Conservation (phyloP, 139 green algal genomes). For the Gonium pectorale region DNA sequence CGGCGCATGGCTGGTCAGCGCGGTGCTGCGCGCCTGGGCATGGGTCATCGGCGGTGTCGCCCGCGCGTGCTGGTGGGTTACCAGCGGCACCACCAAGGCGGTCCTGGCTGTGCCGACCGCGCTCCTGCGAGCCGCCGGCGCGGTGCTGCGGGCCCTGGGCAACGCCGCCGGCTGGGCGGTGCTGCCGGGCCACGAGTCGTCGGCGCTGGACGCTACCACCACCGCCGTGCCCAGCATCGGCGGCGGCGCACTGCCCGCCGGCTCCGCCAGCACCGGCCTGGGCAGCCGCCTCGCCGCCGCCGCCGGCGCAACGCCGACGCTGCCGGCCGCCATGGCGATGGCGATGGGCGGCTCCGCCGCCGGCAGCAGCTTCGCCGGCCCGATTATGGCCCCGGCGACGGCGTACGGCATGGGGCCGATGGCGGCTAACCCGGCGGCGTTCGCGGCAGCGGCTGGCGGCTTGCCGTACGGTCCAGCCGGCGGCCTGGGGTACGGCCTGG, state of each 20-base stretch:
- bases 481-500: neutral
- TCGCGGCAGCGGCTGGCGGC: too few relatives aligned
- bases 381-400: neutral
- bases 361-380: neutral
- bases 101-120: neutral
- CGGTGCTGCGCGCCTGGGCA: neutral
- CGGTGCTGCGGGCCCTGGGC: conserved; percentile 5
- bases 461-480: neutral
- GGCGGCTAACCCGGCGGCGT: too few relatives aligned
- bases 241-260: conserved; percentile 9
- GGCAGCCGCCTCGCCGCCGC: neutral
- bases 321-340: neutral
- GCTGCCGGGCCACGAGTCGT: conserved; percentile 1
- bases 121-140: neutral
- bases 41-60: neutral
- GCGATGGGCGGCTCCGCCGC: neutral
- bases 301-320: conserved; percentile 20
- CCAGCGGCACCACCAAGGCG: too few relatives aligned
- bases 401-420: conserved; percentile 11
- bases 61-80: neutral
- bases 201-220: neutral
- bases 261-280: neutral
- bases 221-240: neutral
- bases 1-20: neutral
- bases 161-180: conserved; percentile 29